Base-by-base conservation (phyloP, 768 basidiomycete species). In the Boletus rex-veris region DNA sequence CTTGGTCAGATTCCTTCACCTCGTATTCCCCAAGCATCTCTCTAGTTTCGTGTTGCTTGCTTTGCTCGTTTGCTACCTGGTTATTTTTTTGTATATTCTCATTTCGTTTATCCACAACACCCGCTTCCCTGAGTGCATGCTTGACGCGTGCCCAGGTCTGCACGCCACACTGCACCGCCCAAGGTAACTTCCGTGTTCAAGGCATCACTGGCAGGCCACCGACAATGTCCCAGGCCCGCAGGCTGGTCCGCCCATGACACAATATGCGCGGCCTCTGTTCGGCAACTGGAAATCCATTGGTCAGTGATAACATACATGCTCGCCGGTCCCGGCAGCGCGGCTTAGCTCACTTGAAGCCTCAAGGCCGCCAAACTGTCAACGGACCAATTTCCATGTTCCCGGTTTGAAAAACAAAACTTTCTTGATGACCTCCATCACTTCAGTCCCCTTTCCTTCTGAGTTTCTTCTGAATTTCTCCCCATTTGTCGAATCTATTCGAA, bases 21-120 rank as follows among this genome's bases (percentile, higher is more conserved):
- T 19, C 54, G 26, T 52, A 48, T 54, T n/a, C n/a, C n/a, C n/a
- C n/a, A n/a, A n/a, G n/a, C n/a, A n/a, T n/a, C 53, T 33, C 49
- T 50, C 33, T 55, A 65, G 54, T 57, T 55, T 55, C 49, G 15
- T 55, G 54, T 9, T 49, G 51, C 52, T 61, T 61, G 58, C 54
- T 59, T 56, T 68, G 54, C 59, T 53, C 30, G 51, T 50, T 57
- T 59, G 51, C 48, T 54, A 47, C 48, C 56, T 56, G 40, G 58
- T 50, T 55, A 50, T 53, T 43, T 57, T 43, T 57, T 43, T 53
- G 58, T 59, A 54, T 60, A 59, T 59, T 48, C 18, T 48, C 56
- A 45, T 48, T 44, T 48, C 47, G 18, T 37, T 53, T 55, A 60
- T 53, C 30, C 45, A 58, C 48, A 41, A 50, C 28, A 46, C 43